Base-by-base conservation (phyloP, 164 flowering plant species). In the Stephania yunnanensis region DNA sequence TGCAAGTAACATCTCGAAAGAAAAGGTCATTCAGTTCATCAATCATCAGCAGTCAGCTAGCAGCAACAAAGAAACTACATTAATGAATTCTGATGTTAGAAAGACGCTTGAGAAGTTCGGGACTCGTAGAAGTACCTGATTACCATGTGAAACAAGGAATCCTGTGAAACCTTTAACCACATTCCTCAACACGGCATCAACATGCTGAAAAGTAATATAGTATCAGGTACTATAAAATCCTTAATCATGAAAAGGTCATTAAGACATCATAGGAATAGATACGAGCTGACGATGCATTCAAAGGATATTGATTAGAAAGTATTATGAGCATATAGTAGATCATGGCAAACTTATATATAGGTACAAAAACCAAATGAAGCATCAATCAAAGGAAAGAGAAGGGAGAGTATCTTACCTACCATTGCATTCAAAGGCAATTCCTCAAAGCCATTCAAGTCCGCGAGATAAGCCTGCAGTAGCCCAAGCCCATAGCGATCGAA, bases 341-440 rank as follows among this genome's bases (percentile, higher is more conserved):
- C 15, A 50, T 10, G 15, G 55, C 15, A 8, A 50, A 50, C 55
- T 15, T 15, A 50, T 50, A 10, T 50, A 50, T 10, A 50, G 55
- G 15, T 50, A 50, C 55, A 50, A 50, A 36, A 50, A 50, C 55
- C 11, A 50, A 50, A 50, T 50, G 55, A 50, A 50, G 7, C 55
- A 50, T 10, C 73, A 70, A 50, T 44, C 44, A 17, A 46, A 0
- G 22, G 8, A 71, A 20, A 25, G 0, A 68, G 31, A 4, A 50
- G 61, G 72, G 73, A 74, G 71, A 7, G 74, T 76, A 73, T 75
- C 93, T 88, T 88, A 90, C 94, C 96, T 90, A 93, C 97, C 97
- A 83, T 93, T 87, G 87, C 77, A 90, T 88, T 89, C 79, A 91
- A 80, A 80, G 92, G 90, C 15, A 84, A 73, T 48, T 87, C 90